Conservation (phyloP, 139 green algal species). For the Dunaliella primolecta region DNA sequence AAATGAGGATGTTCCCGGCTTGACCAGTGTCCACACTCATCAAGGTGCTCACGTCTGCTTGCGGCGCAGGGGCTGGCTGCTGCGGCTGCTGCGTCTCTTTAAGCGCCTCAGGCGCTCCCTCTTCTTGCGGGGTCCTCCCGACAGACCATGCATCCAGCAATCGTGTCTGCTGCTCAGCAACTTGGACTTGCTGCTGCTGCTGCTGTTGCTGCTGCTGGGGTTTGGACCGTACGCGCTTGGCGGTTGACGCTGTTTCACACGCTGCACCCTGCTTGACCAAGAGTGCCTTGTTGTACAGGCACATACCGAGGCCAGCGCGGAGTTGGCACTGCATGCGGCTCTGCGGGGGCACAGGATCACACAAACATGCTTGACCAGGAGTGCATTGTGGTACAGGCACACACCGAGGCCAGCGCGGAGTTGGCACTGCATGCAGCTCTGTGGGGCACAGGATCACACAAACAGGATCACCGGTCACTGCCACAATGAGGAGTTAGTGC, state of each 20-base stretch:
- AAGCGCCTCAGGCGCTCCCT: neutral
- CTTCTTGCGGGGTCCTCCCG: neutral
- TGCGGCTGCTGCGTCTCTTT: neutral
- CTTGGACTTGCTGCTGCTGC: too few relatives aligned
- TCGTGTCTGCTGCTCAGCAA: neutral
- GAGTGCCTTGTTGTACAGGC: slow-evolving; percentile 66
- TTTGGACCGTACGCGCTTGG: too few relatives aligned
- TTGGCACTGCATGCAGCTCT: neutral
- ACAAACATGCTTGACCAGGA: neutral
- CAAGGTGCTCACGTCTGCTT: slow-evolving; percentile 38
- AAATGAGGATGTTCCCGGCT: slow-evolving; percentile 64
- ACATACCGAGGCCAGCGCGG: slow-evolving; percentile 54
- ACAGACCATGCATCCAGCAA: neutral
- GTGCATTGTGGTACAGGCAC: neutral
- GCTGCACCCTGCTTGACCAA: too few relatives aligned
- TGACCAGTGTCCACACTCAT: slow-evolving; percentile 70
- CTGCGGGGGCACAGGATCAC: slow-evolving; percentile 16
- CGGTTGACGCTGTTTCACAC: too few relatives aligned
- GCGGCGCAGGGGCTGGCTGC: neutral
- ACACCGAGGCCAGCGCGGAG: neutral
- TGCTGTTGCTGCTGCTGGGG: too few relatives aligned
- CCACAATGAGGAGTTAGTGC: neutral
- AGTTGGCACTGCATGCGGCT: slow-evolving; percentile 51
- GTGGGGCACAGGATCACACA: neutral
- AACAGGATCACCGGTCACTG: too few relatives aligned